Conservation (phyloP, 2,329 filamentous ascomycete species). For the Cladosporium sp. region DNA sequence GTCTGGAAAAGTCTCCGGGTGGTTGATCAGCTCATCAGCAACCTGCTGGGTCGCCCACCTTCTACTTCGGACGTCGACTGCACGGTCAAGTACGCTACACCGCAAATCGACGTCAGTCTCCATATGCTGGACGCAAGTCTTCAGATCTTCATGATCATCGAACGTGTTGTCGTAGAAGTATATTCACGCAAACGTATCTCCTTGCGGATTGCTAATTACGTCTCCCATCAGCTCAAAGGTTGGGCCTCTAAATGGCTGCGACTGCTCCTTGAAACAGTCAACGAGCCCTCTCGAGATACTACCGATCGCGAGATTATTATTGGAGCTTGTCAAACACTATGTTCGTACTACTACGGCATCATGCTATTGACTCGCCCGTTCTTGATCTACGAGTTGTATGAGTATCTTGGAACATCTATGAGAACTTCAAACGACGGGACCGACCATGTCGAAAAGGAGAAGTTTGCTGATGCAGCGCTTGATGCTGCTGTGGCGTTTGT, state of each 20-base stretch:
- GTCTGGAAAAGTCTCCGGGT: slow-evolving; percentile 52
- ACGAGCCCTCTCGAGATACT: slow-evolving; percentile 6
- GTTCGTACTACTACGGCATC: slow-evolving; percentile 52
- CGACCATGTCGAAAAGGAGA: slow-evolving; percentile 23
- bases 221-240: slow-evolving; percentile 37
- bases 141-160: slow-evolving; percentile 48
- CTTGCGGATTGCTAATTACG: slow-evolving; percentile 37
- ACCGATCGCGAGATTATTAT: slow-evolving; percentile 32
- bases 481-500: slow-evolving; percentile 26
- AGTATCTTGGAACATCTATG: slow-evolving; percentile 28
- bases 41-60: slow-evolving; percentile 48
- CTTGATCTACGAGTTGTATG: slow-evolving; percentile 47
- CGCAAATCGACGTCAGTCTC: slow-evolving; percentile 15
- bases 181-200: slow-evolving; percentile 42
- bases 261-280: slow-evolving; percentile 23
- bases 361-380: slow-evolving; percentile 52
- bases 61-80: slow-evolving; percentile 51
- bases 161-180: slow-evolving; percentile 44
- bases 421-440: slow-evolving; percentile 14
- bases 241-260: slow-evolving; percentile 38
- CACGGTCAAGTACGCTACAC: slow-evolving; percentile 33
- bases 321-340: slow-evolving; percentile 48
- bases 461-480: slow-evolving; percentile 27
- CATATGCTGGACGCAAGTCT: slow-evolving; percentile 33
- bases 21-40: slow-evolving; percentile 50